These are phyloP conservation scores for Aspergillus neoniger DNA, from an alignment of 2,329 filamentous ascomycete species.

Conservation along the genomic window DNA sequence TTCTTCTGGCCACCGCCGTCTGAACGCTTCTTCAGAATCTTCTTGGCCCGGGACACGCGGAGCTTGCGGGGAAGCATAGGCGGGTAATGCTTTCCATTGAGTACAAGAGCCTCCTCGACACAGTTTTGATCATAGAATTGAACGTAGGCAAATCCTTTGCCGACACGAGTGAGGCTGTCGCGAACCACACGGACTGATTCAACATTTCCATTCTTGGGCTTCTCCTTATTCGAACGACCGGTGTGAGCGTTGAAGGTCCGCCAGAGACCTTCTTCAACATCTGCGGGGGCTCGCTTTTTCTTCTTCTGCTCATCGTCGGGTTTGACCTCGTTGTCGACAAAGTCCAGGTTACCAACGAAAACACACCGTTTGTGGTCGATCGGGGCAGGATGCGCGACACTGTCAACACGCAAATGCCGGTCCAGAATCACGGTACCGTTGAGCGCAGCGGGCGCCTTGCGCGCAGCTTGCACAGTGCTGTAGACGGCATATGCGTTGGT, in stretches of 20 bases:
- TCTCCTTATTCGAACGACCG: slow-evolving; percentile 29
- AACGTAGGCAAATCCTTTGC: slow-evolving; percentile 96
- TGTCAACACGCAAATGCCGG: slow-evolving; percentile 87
- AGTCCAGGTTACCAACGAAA: slow-evolving; percentile 94
- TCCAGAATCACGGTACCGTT: slow-evolving; percentile 84
- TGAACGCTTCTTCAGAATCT: slow-evolving; percentile 53
- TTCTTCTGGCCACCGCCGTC: slow-evolving; percentile 22
- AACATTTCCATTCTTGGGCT: slow-evolving; percentile 68
- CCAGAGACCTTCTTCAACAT: slow-evolving; percentile 80
- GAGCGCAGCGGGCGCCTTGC: slow-evolving; percentile 72
- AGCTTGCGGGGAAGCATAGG: slow-evolving; percentile 88
- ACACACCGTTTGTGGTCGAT: slow-evolving; percentile 87
- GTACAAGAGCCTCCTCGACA: slow-evolving; percentile 86
- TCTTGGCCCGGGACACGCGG: slow-evolving; percentile 83
- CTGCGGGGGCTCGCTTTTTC: slow-evolving; percentile 74
- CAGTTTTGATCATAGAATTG: slow-evolving; percentile 89
- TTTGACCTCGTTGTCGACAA: slow-evolving; percentile 86
- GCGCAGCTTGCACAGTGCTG: slow-evolving; percentile 71
- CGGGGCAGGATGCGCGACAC: slow-evolving; percentile 80
- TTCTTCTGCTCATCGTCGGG: slow-evolving; percentile 62
- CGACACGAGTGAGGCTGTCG: slow-evolving; percentile 85
- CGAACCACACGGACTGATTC: slow-evolving; percentile 92
- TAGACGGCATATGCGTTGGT: slow-evolving; percentile 96
- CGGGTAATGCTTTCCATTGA: slow-evolving; percentile 89
- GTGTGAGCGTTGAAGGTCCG: slow-evolving; percentile 44